Conservation (phyloP, 306 rosid genomes). For the Dalbergia cultrata region DNA sequence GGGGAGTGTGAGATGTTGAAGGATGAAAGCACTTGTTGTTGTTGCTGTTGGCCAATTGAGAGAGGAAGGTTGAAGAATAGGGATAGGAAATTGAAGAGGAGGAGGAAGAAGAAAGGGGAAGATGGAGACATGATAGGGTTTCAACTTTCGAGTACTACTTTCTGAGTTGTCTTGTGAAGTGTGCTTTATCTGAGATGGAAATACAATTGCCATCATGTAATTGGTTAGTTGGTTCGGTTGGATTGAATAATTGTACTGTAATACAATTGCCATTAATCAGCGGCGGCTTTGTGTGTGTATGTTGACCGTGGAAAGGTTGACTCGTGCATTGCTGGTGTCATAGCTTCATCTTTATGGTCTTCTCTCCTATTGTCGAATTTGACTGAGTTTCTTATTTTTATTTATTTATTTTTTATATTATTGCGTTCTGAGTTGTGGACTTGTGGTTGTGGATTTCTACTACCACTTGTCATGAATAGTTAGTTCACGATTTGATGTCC, state of each 20-base stretch:
- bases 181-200: background rate
- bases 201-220: too few species aligned
- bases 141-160: background rate
- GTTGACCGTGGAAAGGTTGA: conserved; percentile 8
- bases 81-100: conserved; percentile 38
- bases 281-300: conserved; percentile 37
- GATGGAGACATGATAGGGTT: conserved; percentile 40
- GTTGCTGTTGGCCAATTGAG: conserved; percentile 52
- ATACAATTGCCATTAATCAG: background rate
- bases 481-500: too few species aligned
- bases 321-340: background rate
- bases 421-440: too few species aligned
- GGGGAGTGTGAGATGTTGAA: conserved; percentile 60
- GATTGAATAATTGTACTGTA: background rate
- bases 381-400: too few species aligned
- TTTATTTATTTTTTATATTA: too few species aligned
- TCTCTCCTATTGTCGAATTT: too few species aligned
- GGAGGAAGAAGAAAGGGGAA: conserved; percentile 20
- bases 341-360: too few species aligned
- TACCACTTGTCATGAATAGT: too few species aligned
- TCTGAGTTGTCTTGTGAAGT: background rate
- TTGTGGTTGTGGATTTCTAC: too few species aligned
- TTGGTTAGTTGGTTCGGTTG: too few species aligned
- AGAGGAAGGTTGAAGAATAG: conserved; percentile 43
- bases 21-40: conserved; percentile 20